phyloP scores from a whole-genome alignment of 257 asterid species.

The Penstemon newberryi region DNA sequence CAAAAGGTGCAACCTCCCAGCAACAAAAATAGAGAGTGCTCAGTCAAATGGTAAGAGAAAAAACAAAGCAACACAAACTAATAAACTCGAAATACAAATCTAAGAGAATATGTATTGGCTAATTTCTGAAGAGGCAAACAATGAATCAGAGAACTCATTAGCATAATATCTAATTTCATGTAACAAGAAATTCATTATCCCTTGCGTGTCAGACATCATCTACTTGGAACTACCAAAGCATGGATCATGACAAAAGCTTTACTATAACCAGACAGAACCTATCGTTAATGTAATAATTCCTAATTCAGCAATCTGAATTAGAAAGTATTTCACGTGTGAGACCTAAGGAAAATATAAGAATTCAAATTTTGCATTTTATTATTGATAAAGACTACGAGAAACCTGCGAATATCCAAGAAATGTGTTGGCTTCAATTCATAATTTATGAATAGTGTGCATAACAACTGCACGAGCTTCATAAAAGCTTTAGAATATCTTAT shows the following conservation, averaged over 20 bases:
- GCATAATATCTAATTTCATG: neutral
- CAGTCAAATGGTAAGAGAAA: neutral
- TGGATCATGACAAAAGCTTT: no score
- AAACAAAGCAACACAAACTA: constrained; percentile 11
- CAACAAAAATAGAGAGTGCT: neutral
- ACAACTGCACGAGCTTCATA: neutral
- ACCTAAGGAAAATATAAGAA: no score
- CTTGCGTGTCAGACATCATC: no score
- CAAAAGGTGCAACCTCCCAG: constrained; percentile 5
- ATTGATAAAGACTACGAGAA: no score
- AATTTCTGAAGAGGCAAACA: neutral
- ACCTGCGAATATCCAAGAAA: no score
- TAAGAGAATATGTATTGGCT: neutral
- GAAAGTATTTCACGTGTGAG: no score
- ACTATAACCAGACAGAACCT: neutral
- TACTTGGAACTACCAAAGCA: no score
- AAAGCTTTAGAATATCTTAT: neutral
- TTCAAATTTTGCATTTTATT: no score
- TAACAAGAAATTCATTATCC: neutral
- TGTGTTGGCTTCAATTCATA: neutral
- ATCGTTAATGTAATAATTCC: neutral
- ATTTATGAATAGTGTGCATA: neutral
- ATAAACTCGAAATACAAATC: neutral
- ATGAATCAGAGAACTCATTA: neutral
- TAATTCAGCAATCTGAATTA: no score